A percentile compares a stretch with the other conserved stretches of the same genome.
Conservation (phyloP, 73 alveolate genomes). For the Paramecium tetraurelia region DNA sequence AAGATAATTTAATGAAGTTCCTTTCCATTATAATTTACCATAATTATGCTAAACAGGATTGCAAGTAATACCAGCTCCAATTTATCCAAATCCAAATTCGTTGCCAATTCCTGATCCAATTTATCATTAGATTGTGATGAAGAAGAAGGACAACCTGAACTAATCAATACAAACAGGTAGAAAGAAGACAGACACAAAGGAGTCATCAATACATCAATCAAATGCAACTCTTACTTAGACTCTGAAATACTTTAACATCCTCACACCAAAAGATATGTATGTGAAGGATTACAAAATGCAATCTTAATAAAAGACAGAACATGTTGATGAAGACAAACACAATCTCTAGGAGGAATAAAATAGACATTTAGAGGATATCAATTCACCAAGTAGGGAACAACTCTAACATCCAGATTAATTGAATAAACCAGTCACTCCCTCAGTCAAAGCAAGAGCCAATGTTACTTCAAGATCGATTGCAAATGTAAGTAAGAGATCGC, state of each 20-base stretch:
- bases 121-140: conserved; percentile 88
- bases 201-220: background rate
- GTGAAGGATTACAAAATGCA: conserved; percentile 52
- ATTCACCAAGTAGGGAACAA: conserved; percentile 25
- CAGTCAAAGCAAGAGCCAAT: conserved; percentile 37
- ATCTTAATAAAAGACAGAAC: conserved; percentile 69
- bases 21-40: conserved; percentile 62
- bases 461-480: conserved; percentile 42
- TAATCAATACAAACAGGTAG: background rate
- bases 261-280: conserved; percentile 66
- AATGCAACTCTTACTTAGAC: background rate
- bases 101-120: conserved; percentile 98
- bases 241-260: conserved; percentile 11
- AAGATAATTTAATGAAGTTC: conserved; percentile 71
- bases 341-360: conserved; percentile 68
- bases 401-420: conserved; percentile 64
- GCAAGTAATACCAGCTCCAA: conserved; percentile 94
- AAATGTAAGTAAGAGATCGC: conserved; percentile 4
- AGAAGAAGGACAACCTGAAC: conserved; percentile 66
- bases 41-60: conserved; percentile 74
- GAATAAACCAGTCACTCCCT: background rate
- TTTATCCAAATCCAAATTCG: conserved; percentile 98
- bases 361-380: conserved; percentile 45
- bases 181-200: conserved; percentile 13
- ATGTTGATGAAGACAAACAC: conserved; percentile 66